A percentile compares a stretch with the other conserved stretches of the same genome.
Evolutionary conservation across 1,139 yeast species (phyloP).

Genomic region (Yamadazyma taylorii): DNA sequence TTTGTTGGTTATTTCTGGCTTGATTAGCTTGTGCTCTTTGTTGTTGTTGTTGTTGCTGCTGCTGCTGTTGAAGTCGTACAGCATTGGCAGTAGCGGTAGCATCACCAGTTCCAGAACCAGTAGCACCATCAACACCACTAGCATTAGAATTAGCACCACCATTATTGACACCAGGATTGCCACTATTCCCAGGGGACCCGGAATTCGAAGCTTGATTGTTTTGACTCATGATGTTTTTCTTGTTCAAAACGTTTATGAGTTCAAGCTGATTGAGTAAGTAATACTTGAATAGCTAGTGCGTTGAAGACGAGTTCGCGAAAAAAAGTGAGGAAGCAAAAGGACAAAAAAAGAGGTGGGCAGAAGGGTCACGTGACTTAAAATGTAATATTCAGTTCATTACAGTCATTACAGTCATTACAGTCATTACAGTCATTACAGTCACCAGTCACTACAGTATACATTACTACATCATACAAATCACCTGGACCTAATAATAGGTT

Average conservation of each 20-base stretch:
- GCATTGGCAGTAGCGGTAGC: conserved; percentile 2
- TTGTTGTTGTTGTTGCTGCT: conserved; percentile 15
- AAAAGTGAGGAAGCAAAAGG: no score
- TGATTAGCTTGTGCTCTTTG: conserved; percentile 12
- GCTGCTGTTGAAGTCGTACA: conserved; percentile 10
- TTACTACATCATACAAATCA: not conserved
- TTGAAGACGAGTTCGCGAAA: no score
- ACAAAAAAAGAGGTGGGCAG: no score
- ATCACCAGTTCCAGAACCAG: not conserved
- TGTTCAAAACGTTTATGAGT: not conserved
- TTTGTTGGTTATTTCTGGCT: conserved; percentile 3
- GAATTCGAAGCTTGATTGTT: not conserved
- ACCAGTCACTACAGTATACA: no score
- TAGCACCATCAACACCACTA: not conserved
- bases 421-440: no score
- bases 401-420: no score
- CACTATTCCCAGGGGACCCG: not conserved
- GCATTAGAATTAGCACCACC: not conserved
- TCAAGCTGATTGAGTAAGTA: no score
- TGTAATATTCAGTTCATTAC: no score
- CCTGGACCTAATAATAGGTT: conserved; percentile 44
- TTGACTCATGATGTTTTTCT: not conserved
- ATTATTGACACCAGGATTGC: not conserved
- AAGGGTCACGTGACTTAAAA: no score
- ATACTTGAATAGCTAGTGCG: no score